phyloP scores from a whole-genome alignment of 805 yeast species.

The Kazachstania taianensis region DNA sequence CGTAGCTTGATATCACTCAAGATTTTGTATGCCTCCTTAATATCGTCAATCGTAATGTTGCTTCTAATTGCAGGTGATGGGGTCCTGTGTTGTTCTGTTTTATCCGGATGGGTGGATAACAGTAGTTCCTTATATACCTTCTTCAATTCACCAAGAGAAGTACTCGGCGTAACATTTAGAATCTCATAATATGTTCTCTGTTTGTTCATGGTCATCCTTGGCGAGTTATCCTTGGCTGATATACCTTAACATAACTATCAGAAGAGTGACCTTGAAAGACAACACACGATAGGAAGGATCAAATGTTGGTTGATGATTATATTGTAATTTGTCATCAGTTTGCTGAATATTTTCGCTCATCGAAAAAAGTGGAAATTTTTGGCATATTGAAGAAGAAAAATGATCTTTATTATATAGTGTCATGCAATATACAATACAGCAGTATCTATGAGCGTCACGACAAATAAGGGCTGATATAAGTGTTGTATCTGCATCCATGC shows the following conservation, averaged over 20 bases:
- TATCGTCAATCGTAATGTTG: conserved; percentile 28
- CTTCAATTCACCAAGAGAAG: conserved; percentile 37
- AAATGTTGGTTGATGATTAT: no score
- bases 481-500: neutral
- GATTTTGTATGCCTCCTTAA: conserved; percentile 57
- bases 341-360: no score
- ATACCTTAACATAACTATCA: no score
- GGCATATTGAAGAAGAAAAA: no score
- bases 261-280: no score
- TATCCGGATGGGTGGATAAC: conserved; percentile 73
- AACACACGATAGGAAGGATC: no score
- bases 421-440: no score
- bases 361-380: no score
- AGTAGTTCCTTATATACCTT: conserved; percentile 55
- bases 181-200: conserved; percentile 41
- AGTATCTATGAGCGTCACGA: no score
- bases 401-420: no score
- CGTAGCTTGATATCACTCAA: conserved; percentile 36
- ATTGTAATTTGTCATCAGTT: no score
- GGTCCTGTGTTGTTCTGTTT: conserved; percentile 20
- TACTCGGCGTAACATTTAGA: conserved; percentile 39
- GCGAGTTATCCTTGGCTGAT: no score
- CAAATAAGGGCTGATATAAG: neutral
- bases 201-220: neutral
- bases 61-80: neutral